These are phyloP conservation scores for Zanthoxylum bungeanum DNA, from an alignment of 345 rosid genomes.

Conservation along the genomic window DNA sequence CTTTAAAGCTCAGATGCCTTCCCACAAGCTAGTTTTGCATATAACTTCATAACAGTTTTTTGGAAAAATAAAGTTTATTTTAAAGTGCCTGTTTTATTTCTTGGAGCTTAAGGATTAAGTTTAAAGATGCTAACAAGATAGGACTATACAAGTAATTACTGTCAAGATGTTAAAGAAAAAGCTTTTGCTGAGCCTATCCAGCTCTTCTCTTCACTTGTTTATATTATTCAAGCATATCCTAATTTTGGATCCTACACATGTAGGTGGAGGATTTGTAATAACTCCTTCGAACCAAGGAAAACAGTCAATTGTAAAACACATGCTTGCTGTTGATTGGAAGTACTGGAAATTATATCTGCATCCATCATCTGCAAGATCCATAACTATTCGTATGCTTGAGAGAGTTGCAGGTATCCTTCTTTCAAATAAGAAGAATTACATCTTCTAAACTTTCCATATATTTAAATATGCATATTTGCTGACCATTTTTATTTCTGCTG, in stretches of 20 bases:
- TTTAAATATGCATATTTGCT: neutral
- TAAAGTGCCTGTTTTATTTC: neutral
- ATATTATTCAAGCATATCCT: neutral
- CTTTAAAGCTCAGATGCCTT: neutral
- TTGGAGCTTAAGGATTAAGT: neutral
- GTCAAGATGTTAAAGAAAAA: neutral
- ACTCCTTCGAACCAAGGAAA: conserved; percentile 69
- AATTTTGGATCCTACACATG: conserved; percentile 11
- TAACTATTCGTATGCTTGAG: conserved; percentile 79
- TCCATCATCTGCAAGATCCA: conserved; percentile 60
- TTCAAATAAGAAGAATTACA: neutral
- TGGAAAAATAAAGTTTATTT: neutral
- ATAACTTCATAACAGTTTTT: neutral
- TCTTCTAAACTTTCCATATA: neutral
- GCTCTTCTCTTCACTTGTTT: neutral
- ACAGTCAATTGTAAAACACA: conserved; percentile 79
- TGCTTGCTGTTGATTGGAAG: conserved; percentile 94
- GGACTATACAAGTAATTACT: neutral
- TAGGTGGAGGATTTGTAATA: conserved; percentile 95
- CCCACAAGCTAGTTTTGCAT: neutral
- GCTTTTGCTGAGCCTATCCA: neutral
- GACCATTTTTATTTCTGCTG: conserved; percentile 3
- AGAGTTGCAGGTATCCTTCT: conserved; percentile 61
- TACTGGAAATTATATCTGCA: conserved; percentile 66
- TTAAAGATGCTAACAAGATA: neutral